A percentile compares a stretch with the other conserved stretches of the same genome.
Evolutionary conservation across 257 asterid genomes (phyloP).

Genomic region (Capsicum pubescens): DNA sequence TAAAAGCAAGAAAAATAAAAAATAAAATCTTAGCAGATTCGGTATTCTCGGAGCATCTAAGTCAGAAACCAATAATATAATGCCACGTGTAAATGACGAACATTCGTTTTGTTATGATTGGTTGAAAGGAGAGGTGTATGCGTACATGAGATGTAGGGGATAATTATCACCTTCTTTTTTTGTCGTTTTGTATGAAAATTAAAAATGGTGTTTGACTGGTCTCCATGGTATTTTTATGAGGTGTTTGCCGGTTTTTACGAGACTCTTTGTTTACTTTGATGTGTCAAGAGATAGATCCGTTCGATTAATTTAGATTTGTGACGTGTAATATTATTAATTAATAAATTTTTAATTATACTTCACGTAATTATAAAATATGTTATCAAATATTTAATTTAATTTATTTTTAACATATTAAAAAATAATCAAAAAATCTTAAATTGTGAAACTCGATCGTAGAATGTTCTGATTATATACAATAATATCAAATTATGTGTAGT

Average conservation of each 20-base stretch:
- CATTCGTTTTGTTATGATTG: neutral
- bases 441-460: no score
- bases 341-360: no score
- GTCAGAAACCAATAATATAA: neutral
- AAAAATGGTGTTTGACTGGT: constrained; percentile 10
- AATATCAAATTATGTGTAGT: no score
- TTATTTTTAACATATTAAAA: no score
- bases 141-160: neutral
- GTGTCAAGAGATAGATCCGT: neutral
- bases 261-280: neutral
- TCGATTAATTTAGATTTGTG: neutral
- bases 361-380: no score
- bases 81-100: neutral
- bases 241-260: neutral
- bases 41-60: constrained; percentile 9
- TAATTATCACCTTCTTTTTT: neutral
- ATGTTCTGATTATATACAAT: no score
- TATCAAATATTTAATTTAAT: no score
- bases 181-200: neutral
- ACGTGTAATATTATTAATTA: no score
- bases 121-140: neutral
- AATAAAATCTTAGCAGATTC: neutral
- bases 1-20: neutral
- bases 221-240: neutral
- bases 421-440: no score